phyloP scores from a whole-genome alignment of 805 yeast genomes.

The Kodamaea nitidulidarum region DNA sequence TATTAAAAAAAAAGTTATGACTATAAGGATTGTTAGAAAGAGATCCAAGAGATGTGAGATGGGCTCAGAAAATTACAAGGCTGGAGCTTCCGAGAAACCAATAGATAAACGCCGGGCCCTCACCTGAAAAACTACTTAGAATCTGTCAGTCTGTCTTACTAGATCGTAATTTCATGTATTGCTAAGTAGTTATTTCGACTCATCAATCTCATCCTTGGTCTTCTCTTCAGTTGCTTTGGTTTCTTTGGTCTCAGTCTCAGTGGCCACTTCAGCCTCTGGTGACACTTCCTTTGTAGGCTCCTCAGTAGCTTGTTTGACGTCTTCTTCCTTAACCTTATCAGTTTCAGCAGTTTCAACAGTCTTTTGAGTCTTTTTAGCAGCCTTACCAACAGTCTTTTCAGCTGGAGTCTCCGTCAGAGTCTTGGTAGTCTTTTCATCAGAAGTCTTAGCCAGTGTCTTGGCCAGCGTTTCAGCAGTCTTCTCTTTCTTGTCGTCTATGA shows the following conservation, averaged over 20 bases:
- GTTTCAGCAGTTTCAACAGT: not conserved
- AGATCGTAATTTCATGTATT: not conserved
- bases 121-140: no score
- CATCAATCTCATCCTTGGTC: not conserved
- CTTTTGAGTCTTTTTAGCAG: no score
- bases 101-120: no score
- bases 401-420: constrained; percentile 1
- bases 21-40: no score
- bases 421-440: constrained; percentile 1
- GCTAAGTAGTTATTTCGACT: not conserved
- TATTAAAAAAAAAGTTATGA: no score
- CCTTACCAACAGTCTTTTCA: no score
- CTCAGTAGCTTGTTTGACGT: constrained; percentile 6
- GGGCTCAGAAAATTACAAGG: no score
- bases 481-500: constrained; percentile 27
- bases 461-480: not conserved
- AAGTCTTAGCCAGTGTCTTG: not conserved
- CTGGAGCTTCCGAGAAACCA: no score
- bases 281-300: constrained; percentile 8
- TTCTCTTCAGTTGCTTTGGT: not conserved
- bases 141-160: no score
- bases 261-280: constrained; percentile 1
- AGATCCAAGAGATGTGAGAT: no score
- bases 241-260: constrained; percentile 1
- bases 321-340: constrained; percentile 4